Base-by-base conservation (phyloP, 768 basidiomycete genomes). In the Phaffia tasmanica region DNA sequence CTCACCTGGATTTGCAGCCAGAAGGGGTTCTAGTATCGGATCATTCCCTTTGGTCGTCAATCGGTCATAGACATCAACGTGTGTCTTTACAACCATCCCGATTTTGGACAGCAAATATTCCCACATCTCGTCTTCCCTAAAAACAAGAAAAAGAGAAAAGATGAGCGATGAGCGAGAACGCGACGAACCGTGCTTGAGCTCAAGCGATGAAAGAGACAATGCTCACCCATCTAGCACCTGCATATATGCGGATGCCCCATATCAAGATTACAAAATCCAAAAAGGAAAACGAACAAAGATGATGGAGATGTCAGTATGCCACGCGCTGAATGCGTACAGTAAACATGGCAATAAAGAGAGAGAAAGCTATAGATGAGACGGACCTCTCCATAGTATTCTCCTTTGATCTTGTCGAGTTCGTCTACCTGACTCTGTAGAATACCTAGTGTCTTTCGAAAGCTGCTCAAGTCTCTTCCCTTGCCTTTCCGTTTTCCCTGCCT, bases 91-190 rank as follows among this genome's bases (percentile, higher is more conserved):
- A 2, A 86, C 86, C 42, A 92, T 81, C 73, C 86, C 90, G 60
- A 87, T 87, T 80, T 93, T 94, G 70, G 81, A 83, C 74, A 93
- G 85, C 7, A 94, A 89, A 18, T 84, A 83, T 72, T 92, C 85
- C 93, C 93, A 97, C n/a, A 90, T 86, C 75, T 94, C 86, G 71
- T 93, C 89, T 77, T 95, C 92, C 71, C 92, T 91, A 29, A 16
- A 57, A 11, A 27, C 4, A n/a, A 5, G 5, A 16, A 54, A 4
- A 18, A 54, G 53, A 54, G 8, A 54, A 18, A 18, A n/a, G 27
- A 27, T n/a, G 53, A 54, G 53, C 16, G 11, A 16, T 54, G 16
- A 54, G 53, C n/a, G 8, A n/a, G 8, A 54, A 5, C 53, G 53
- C 8, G 6, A 4, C 4, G 16, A 27, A 8, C n/a, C 27, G 53